Conservation (phyloP, 179 eudicot genomes). For the Carnegiea gigantea region DNA sequence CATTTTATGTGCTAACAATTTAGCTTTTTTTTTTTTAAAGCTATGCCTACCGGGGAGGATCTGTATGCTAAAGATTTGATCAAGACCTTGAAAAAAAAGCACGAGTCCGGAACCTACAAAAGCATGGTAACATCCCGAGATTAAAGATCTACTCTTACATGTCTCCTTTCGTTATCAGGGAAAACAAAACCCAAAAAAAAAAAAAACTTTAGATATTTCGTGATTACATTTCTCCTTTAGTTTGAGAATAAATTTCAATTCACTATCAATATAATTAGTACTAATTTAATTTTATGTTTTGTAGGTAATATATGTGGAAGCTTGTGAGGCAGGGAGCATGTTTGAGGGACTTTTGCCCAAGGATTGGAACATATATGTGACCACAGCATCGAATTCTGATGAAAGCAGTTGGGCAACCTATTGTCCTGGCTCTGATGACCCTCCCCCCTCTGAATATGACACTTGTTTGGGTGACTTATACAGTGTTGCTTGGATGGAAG, state of each 20-base stretch:
- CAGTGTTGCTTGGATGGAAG: conserved; percentile 98
- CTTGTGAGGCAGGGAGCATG: conserved; percentile 93
- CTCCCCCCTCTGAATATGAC: conserved; percentile 60
- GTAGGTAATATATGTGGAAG: conserved; percentile 88
- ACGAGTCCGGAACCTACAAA: conserved; percentile 64
- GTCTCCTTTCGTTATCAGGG: too few relatives aligned
- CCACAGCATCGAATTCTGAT: conserved; percentile 79
- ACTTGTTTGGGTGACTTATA: conserved; percentile 94
- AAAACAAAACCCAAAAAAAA: too few relatives aligned
- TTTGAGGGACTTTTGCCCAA: conserved; percentile 73
- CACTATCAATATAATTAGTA: neutral
- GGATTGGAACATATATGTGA: conserved; percentile 66
- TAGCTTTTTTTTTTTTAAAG: conserved; percentile 24
- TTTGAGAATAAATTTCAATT: too few relatives aligned
- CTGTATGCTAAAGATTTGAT: conserved; percentile 73
- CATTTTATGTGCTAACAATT: neutral
- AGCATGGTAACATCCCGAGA: conserved; percentile 55
- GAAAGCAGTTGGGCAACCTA: conserved; percentile 97
- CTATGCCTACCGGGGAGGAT: conserved; percentile 78
- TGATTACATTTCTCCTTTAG: too few relatives aligned
- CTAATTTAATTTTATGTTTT: neutral
- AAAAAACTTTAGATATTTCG: too few relatives aligned
- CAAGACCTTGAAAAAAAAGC: conserved; percentile 63
- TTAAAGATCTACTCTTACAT: too few relatives aligned
- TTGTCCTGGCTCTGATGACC: conserved; percentile 70